These are phyloP conservation scores for Phytophthora pisi DNA, from an alignment of 352 stramenopile genomes.

Conservation along the genomic window DNA sequence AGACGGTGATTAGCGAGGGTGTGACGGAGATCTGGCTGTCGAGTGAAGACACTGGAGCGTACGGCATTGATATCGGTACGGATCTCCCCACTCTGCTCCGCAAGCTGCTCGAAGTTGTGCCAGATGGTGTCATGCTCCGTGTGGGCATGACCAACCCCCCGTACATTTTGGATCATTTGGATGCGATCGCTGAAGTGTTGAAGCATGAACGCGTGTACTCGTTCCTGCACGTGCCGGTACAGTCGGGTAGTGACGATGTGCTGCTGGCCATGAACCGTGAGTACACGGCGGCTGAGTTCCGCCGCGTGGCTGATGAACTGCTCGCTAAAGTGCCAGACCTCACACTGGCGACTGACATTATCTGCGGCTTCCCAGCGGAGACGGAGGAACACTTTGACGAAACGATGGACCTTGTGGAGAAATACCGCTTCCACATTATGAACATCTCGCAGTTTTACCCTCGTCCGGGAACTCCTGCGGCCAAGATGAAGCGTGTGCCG, in stretches of 20 bases:
- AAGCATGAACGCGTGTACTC: conserved; percentile 86
- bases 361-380: conserved; percentile 92
- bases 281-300: conserved; percentile 89
- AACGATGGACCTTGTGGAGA: conserved; percentile 86
- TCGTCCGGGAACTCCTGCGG: conserved; percentile 88
- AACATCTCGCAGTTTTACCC: conserved; percentile 96
- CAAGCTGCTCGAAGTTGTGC: conserved; percentile 68
- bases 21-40: conserved; percentile 94
- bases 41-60: conserved; percentile 92
- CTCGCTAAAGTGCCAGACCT: conserved; percentile 75
- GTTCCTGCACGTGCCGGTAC: conserved; percentile 93
- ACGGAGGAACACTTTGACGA: conserved; percentile 89
- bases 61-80: conserved; percentile 90
- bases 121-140: conserved; percentile 86
- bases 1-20: conserved; percentile 73
- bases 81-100: conserved; percentile 76
- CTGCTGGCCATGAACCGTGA: conserved; percentile 92
- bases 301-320: conserved; percentile 74
- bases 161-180: conserved; percentile 90
- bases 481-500: conserved; percentile 88
- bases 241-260: conserved; percentile 88
- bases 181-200: conserved; percentile 81
- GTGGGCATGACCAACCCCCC: conserved; percentile 95
- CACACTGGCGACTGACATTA: conserved; percentile 93
- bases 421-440: conserved; percentile 91